phyloP scores from a whole-genome alignment of 768 basidiomycete genomes.

The Auriculariales sp. region DNA sequence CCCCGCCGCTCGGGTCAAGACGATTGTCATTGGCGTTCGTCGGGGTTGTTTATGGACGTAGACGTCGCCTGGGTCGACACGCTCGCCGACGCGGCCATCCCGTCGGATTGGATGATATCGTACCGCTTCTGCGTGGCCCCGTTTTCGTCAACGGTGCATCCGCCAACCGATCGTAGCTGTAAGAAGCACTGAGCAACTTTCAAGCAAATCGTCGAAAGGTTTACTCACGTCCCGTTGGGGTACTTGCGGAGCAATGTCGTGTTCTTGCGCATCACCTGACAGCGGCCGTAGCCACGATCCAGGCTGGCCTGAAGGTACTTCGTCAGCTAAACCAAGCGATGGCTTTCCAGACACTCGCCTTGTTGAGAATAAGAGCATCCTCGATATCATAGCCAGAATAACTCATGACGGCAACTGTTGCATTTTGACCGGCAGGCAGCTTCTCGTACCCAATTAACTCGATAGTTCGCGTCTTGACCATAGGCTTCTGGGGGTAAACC shows the following conservation, averaged over 20 bases:
- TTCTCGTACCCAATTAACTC: slow-evolving; percentile 94
- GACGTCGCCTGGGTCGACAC: slow-evolving; percentile 83
- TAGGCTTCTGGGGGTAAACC: slow-evolving; percentile 96
- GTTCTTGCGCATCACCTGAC: slow-evolving; percentile 94
- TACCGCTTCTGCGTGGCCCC: slow-evolving; percentile 72
- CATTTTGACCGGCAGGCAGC: slow-evolving; percentile 95
- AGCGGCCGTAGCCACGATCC: slow-evolving; percentile 93
- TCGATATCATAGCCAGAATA: slow-evolving; percentile 99
- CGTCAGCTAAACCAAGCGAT: neutral
- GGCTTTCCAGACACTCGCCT: slow-evolving; percentile 26
- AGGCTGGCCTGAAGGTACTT: slow-evolving; percentile 58
- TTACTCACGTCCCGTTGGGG: slow-evolving; percentile 86
- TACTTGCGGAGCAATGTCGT: slow-evolving; percentile 89
- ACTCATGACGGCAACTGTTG: slow-evolving; percentile 97
- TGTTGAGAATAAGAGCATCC: slow-evolving; percentile 93
- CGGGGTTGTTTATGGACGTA: slow-evolving; percentile 97
- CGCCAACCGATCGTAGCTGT: slow-evolving; percentile 82
- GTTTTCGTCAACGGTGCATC: slow-evolving; percentile 78
- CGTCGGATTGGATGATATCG: slow-evolving; percentile 83
- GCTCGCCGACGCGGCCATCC: slow-evolving; percentile 87
- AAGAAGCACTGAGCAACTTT: neutral
- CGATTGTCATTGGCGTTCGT: slow-evolving; percentile 87
- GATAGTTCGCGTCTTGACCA: slow-evolving; percentile 99
- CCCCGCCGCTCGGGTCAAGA: slow-evolving; percentile 45
- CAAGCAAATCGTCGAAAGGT: neutral